Conservation (phyloP, 768 basidiomycete species). For the Termitomyces titanicus region DNA sequence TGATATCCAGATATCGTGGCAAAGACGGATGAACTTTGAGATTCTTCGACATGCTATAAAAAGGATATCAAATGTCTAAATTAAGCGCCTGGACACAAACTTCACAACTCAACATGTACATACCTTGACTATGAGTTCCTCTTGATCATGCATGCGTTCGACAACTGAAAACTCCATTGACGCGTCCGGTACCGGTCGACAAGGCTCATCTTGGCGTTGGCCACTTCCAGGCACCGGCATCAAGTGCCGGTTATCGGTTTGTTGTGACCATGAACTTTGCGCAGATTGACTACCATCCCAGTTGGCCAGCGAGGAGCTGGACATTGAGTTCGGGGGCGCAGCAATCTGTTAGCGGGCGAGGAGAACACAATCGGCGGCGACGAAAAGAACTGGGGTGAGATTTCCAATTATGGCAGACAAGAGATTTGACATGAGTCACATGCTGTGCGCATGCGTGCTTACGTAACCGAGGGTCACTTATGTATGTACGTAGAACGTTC, state of each 20-base stretch:
- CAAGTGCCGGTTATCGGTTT: background rate
- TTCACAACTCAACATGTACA: background rate
- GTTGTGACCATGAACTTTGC: background rate
- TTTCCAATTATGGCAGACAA: background rate
- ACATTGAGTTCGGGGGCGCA: conserved; percentile 5
- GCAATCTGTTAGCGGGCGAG: background rate
- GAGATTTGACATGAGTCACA: background rate
- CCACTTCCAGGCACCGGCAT: background rate
- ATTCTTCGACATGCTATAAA: background rate
- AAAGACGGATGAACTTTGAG: background rate
- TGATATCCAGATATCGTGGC: background rate
- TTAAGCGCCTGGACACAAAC: background rate
- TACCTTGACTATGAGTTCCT: background rate
- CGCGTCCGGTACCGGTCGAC: conserved; percentile 1
- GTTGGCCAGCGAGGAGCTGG: conserved; percentile 15
- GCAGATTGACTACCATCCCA: conserved; percentile 14
- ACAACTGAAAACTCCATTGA: background rate
- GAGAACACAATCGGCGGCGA: background rate
- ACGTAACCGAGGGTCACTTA: too few relatives aligned
- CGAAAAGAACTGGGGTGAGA: background rate
- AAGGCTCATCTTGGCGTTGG: background rate
- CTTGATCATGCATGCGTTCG: background rate
- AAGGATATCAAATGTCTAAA: background rate
- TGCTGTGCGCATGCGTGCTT: too few relatives aligned
- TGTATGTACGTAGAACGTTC: too few relatives aligned